A percentile compares a stretch with the other conserved stretches of the same genome.
Evolutionary conservation across 192 early-diverging fungal genomes (phyloP).

Genomic region (Mortierella claussenii): DNA sequence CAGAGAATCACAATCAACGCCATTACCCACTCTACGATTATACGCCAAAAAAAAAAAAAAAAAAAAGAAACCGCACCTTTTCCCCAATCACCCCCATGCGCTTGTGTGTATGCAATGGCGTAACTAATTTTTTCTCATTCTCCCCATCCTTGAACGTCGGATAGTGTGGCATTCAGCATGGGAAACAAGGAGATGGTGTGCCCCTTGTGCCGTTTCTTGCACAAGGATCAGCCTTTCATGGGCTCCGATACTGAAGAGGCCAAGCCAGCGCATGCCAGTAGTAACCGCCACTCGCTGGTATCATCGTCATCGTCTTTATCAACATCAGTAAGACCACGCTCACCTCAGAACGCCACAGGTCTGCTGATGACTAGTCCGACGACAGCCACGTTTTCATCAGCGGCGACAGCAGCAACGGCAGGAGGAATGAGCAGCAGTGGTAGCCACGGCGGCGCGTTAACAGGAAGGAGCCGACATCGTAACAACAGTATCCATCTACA

Average conservation of each 20-base stretch:
- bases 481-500: slow-evolving; percentile 47
- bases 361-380: no score
- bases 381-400: not conserved
- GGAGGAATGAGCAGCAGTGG: no score
- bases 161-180: slow-evolving; percentile 43
- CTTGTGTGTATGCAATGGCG: no score
- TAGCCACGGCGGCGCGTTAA: no score
- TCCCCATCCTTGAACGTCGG: no score
- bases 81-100: no score
- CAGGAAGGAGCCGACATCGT: slow-evolving; percentile 18
- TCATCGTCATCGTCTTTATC: not conserved
- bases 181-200: slow-evolving; percentile 52
- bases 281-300: not conserved
- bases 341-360: no score
- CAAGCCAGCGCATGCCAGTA: slow-evolving; percentile 1
- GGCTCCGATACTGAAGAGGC: slow-evolving; percentile 12
- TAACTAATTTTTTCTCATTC: no score
- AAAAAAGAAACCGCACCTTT: not conserved
- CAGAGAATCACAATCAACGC: no score
- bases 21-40: no score
- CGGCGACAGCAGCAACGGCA: not conserved
- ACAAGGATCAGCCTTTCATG: slow-evolving; percentile 53
- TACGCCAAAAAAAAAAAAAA: slow-evolving; percentile 4
- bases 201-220: slow-evolving; percentile 43
- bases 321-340: slow-evolving; percentile 13